Base-by-base conservation (phyloP, 1,284 basidiomycete genomes). In the Puccinia horiana region DNA sequence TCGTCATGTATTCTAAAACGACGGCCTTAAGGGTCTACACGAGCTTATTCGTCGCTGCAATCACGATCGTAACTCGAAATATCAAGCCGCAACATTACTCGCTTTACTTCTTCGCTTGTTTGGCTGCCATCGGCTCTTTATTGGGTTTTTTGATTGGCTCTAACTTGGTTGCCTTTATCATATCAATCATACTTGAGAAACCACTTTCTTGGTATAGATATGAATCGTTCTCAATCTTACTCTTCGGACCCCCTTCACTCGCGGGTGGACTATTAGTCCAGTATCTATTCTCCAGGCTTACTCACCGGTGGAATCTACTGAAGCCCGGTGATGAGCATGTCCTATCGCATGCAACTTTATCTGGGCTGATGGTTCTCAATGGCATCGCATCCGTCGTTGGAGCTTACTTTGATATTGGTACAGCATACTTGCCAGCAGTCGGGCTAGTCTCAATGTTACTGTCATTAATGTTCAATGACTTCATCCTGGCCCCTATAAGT, bases 211-310 rank as follows among this genome's bases (percentile, higher is more conserved):
- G 88, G 87, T 88, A 85, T 72, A 63, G 85, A 49, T 47, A 77
- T 20, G 75, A 75, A 23, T 58, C 29, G n/a, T 79, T 73, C 44
- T 65, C 65, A 37, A 42, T 69, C 35, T 42, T 79, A 74, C 61
- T 69, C 74, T 61, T 54, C 37, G 75, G 79, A 37, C 82, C 63
- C 11, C 63, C n/a, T 32, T 20, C 35, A 29, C 42, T 54, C 91
- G 90, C 86, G 94, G 94, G 94, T 96, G 93, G 88, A 89, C 90
- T 16, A 90, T 90, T 82, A 94, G 95, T 84, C 90, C 91, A 83
- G 90, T 92, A 4, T 91, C 92, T 12, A 84, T 96, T 5, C 85
- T 90, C 16, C 87, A 97, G n/a, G 98, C 94, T 86, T 92, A 90
- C 1, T 93, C 94, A 37, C 90, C 93, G 0, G 91, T 63, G n/a